Evolutionary conservation across 306 rosid genomes (phyloP), one percentile per base, ranked within the genome.

Genomic region (Vachellia collinsii): DNA sequence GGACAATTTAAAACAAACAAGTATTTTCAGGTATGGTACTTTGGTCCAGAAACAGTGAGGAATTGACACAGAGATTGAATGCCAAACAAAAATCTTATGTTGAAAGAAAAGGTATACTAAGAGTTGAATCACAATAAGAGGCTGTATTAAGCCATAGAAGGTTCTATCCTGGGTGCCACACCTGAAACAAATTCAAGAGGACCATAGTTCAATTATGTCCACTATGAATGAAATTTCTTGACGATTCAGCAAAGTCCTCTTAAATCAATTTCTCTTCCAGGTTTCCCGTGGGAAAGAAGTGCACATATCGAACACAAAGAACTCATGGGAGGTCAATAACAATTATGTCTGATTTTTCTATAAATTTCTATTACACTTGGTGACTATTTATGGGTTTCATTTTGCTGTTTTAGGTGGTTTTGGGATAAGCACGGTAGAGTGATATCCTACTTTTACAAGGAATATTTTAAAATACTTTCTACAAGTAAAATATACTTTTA

Each of bases 31-130:
- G 66, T 70, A n/a, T 69, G 71, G 59, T 22, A 54, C 29, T 76
- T 72, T 53, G 23, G 65, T 62, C 64, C 53, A 76, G 65, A 38
- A 81, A 70, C 46, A 62, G 37, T 56, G 39, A 70, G 23, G 66
- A 34, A 48, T n/a, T 41, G 38, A 22, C 25, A 41, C 64, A 63
- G 16, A 72, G 44, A 64, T 50, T 51, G 12, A 39, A 38, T 1
- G 68, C 16, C 53, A 19, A 73, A 63, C 9, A 72, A 72, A 72
- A 37, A 8, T 0, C 5, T 50, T 59, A 7, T 62, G 50, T 36
- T 46, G 75, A 46, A 53, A 51, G 47, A 74, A 58, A 74, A 59
- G 65, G 41, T 70, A 41, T n/a, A n/a, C n/a, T n/a, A n/a, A n/a
- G n/a, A 25, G 37, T 63, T 11, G 38, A 4, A 72, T 38, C 54